Evolutionary conservation across 2,329 filamentous ascomycete species (phyloP).

Genomic region (Monilinia laxa): DNA sequence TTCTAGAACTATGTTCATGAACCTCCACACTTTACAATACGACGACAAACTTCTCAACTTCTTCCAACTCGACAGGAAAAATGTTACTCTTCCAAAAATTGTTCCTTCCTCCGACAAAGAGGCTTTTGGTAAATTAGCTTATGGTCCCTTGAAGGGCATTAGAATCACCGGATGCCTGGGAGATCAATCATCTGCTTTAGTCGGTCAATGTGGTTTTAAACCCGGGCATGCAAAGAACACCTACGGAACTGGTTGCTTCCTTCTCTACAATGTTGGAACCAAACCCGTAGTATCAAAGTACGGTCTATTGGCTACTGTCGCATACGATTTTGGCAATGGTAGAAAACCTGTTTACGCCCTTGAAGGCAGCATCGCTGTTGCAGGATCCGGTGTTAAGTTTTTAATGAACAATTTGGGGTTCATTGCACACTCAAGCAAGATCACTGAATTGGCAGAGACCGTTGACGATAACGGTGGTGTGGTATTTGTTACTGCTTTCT

Average conservation of each 20-base stretch:
- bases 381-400: constrained; percentile 78
- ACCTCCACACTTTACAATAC: constrained; percentile 72
- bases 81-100: constrained; percentile 73
- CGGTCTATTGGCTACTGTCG: constrained; percentile 81
- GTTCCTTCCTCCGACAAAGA: constrained; percentile 69
- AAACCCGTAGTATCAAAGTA: constrained; percentile 83
- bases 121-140: constrained; percentile 66
- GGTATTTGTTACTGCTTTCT: constrained; percentile 86
- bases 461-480: constrained; percentile 76
- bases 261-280: constrained; percentile 79
- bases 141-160: constrained; percentile 65
- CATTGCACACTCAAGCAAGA: constrained; percentile 51
- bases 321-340: constrained; percentile 70
- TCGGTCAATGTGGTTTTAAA: constrained; percentile 79
- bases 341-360: constrained; percentile 67
- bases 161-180: constrained; percentile 75
- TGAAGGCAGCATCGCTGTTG: constrained; percentile 81
- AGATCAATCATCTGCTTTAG: constrained; percentile 76
- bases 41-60: constrained; percentile 71
- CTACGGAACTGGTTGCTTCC: constrained; percentile 82
- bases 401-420: constrained; percentile 63
- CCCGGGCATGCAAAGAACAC: constrained; percentile 84
- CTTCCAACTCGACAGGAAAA: constrained; percentile 68
- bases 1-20: constrained; percentile 87
- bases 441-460: constrained; percentile 52